Evolutionary conservation across 2,329 filamentous ascomycete genomes (phyloP).

Genomic region (Fusarium sp.): DNA sequence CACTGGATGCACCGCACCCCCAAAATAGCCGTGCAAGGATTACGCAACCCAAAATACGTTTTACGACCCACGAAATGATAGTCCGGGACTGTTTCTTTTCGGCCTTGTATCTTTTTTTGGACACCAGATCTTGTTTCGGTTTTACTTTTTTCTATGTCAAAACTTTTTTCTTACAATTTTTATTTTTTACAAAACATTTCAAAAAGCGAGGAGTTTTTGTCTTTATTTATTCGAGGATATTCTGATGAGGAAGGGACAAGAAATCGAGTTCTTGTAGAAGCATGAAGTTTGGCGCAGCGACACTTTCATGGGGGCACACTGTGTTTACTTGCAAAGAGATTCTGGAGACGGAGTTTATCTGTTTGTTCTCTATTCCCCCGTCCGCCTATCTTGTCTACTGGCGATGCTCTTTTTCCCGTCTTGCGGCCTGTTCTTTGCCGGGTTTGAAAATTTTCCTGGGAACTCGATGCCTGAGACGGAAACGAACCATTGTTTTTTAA

Average conservation of each 20-base stretch:
- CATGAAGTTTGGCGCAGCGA: conserved; percentile 50
- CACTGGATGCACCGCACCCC: conserved; percentile 23
- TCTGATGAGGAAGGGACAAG: conserved; percentile 48
- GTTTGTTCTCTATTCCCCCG: conserved; percentile 22
- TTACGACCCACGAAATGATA: conserved; percentile 48
- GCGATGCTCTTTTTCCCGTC: conserved; percentile 14
- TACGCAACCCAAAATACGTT: conserved; percentile 37
- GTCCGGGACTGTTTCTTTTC: conserved; percentile 44
- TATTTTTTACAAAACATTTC: conserved; percentile 29
- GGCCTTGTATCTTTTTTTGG: conserved; percentile 41
- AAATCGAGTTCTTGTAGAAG: conserved; percentile 47
- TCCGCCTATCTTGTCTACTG: conserved; percentile 18
- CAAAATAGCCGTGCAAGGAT: conserved; percentile 44
- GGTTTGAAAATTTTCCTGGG: conserved; percentile 22
- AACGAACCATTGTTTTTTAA: conserved; percentile 31
- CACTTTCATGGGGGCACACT: conserved; percentile 30
- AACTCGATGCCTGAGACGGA: conserved; percentile 31
- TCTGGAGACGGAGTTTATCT: conserved; percentile 40
- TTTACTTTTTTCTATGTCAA: conserved; percentile 38
- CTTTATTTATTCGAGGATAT: conserved; percentile 39
- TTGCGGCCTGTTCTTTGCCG: conserved; percentile 9
- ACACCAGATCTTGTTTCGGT: conserved; percentile 22
- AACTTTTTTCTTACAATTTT: conserved; percentile 9
- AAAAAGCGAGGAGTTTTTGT: conserved; percentile 51
- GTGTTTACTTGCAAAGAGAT: conserved; percentile 35